Evolutionary conservation across 2,329 filamentous ascomycete species (phyloP), one percentile per base, ranked within the genome.

Genomic region (Drechslerella stenobrocha): DNA sequence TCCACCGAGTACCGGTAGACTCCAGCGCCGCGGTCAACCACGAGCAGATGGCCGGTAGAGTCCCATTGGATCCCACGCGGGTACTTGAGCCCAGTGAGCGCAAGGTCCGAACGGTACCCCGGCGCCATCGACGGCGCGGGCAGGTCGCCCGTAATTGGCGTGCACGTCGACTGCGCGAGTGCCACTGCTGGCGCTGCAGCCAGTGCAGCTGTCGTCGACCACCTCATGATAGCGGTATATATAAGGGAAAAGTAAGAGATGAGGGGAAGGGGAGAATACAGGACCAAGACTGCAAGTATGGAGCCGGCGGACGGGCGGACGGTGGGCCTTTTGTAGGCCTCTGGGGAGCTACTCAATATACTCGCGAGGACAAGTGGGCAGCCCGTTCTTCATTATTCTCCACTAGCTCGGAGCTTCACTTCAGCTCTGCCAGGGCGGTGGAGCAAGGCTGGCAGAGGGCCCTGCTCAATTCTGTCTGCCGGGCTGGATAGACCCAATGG

Each of bases 31-130:
- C 61, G 42, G 15, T 66, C 61, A 42, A 66, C 61, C n/a, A 66
- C 61, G 6, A 66, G 48, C 26, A 66, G 15, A 28, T 66, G 61
- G 3, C 61, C 61, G 8, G 47, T 58, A 11, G 53, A 44, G 24
- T 66, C 61, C 61, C 61, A 66, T 50, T 66, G 61, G 44, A 66
- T 66, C 8, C 61, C 61, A 48, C 61, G 35, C 13, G 61, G 61
- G 44, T 28, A 66, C 28, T 66, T 66, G 13, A 66, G 48, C 6
- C 61, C 61, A 13, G 28, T 26, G 7, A 59, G 15, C 2, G 53
- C 18, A 28, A 66, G 53, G 26, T 66, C 61, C 24, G 61, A 66
- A 15, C 57, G 57, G 13, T 66, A 66, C 13, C 61, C 61, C 32
- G 61, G 48, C 13, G 61, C 61, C 61, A 66, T 58, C 18, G 53